Base-by-base conservation (phyloP, 768 basidiomycete species). In the Pholiota microspora region DNA sequence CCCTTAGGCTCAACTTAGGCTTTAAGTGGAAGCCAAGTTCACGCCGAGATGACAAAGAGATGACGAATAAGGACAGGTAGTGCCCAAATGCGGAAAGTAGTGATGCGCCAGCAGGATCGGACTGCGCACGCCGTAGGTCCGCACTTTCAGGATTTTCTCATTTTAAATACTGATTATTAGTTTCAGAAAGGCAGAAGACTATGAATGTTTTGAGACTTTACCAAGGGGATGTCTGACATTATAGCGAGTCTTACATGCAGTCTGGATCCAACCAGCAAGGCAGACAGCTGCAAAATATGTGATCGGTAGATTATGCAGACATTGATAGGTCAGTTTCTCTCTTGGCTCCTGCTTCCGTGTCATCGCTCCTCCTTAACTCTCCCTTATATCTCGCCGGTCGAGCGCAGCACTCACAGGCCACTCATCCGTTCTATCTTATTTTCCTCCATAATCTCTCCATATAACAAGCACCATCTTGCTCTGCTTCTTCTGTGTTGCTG, bases 381-480 rank as follows among this genome's bases (percentile, higher is more conserved):
- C 35, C 48, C 42, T 53, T 16, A 46, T 55, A 55, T 50, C 69
- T 70, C 69, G 69, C 69, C 59, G 69, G 69, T 53, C 69, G 69
- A 68, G 64, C 58, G 49, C 54, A 31, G 44, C 49, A 25, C 32
- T 49, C 44, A 47, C 48, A 23, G 45, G 50, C n/a, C 49, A 32
- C 45, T 49, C 58, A 55, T 49, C 59, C 53, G 54, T 53, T 48
- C 53, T 46, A 12, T 29, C 29, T 28, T 32, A 16, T 27, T 45
- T 34, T 38, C 49, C 25, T 15, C 24, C 29, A 45, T 28, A 7
- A 38, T 34, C 32, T 45, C 25, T 15, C 24, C 29, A 45, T 28
- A 7, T 38, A 38, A 24, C 18, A 35, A 35, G 18, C 18, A 24
- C 40, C 34, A 6, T 34, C 42, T 5, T 23, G n/a, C 12, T 38